Percentiles rank a stretch among this genome's conserved stretches.
phyloP scores from a whole-genome alignment of 495 filamentous ascomycete genomes.

The Aspergillus asperescens region DNA sequence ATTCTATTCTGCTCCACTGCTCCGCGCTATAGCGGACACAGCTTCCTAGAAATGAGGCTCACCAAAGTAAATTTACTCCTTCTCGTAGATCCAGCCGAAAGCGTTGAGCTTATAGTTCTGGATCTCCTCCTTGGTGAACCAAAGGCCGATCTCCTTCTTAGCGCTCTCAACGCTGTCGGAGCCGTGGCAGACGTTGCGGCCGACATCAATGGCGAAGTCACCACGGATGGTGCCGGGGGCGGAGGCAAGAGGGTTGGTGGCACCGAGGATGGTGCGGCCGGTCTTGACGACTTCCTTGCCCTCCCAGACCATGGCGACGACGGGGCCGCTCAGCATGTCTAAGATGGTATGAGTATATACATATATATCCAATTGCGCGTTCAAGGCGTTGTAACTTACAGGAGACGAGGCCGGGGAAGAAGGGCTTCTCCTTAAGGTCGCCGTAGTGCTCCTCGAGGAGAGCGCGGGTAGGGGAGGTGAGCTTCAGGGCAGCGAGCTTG shows the following conservation, averaged over 20 bases:
- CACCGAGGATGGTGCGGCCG: conserved; percentile 88
- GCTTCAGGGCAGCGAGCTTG: conserved; percentile 98
- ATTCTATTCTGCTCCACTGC: conserved; percentile 30
- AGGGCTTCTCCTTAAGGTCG: conserved; percentile 87
- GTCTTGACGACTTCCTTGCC: conserved; percentile 97
- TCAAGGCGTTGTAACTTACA: conserved; percentile 51
- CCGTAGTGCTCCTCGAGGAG: conserved; percentile 97
- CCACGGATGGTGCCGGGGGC: conserved; percentile 96
- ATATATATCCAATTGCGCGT: no score
- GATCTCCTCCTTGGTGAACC: conserved; percentile 86
- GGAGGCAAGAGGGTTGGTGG: conserved; percentile 94
- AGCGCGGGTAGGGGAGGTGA: conserved; percentile 75
- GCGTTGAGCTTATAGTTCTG: conserved; percentile 71
- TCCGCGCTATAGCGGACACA: conserved; percentile 12
- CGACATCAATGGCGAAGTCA: conserved; percentile 76
- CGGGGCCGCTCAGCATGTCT: conserved; percentile 97
- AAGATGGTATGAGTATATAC: not conserved
- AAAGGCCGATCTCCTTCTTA: conserved; percentile 98
- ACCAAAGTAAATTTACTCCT: conserved; percentile 48
- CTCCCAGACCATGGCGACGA: conserved; percentile 99
- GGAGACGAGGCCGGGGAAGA: conserved; percentile 88
- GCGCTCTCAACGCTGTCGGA: conserved; percentile 97
- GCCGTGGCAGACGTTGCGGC: conserved; percentile 99
- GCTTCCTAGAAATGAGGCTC: conserved; percentile 17
- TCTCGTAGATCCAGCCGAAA: conserved; percentile 95